Percentiles rank a stretch among this genome's conserved stretches.
Conservation (phyloP, 768 basidiomycete genomes). For the Trametes meyenii region DNA sequence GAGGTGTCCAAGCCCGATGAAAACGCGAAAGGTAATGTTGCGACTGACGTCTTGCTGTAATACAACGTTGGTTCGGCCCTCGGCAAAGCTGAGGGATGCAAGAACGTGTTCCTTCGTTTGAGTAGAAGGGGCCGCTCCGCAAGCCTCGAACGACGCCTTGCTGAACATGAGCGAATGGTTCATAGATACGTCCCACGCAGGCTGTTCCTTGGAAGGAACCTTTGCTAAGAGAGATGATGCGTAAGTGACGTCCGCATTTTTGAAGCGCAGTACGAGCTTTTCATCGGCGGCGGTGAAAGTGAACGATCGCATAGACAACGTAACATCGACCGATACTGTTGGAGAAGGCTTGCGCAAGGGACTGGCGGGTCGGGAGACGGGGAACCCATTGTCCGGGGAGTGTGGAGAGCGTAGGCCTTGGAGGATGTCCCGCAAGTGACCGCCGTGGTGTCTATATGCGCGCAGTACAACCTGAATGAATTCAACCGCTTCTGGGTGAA, state of each 20-base stretch:
- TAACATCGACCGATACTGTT: slow-evolving; percentile 39
- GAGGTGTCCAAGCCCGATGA: slow-evolving; percentile 48
- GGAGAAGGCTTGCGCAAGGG: slow-evolving; percentile 10
- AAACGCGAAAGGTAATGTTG: slow-evolving; percentile 44
- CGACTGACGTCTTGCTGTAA: slow-evolving; percentile 48
- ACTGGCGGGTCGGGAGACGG: background rate
- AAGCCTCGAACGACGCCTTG: slow-evolving; percentile 60
- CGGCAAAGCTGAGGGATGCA: slow-evolving; percentile 57
- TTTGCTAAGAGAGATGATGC: slow-evolving; percentile 39
- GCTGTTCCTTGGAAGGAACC: slow-evolving; percentile 18
- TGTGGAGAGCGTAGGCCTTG: background rate
- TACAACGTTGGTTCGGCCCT: slow-evolving; percentile 49
- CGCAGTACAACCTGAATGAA: slow-evolving; percentile 16
- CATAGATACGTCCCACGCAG: slow-evolving; percentile 41
- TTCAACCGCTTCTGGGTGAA: slow-evolving; percentile 20
- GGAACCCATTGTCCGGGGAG: background rate
- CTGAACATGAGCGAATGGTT: slow-evolving; percentile 53
- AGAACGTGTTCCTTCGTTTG: slow-evolving; percentile 43
- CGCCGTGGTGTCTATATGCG: slow-evolving; percentile 14
- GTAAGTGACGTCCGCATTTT: slow-evolving; percentile 43
- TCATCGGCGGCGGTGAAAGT: slow-evolving; percentile 69
- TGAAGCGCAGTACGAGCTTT: slow-evolving; percentile 67
- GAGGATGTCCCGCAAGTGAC: background rate
- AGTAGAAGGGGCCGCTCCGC: slow-evolving; percentile 52
- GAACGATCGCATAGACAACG: slow-evolving; percentile 46